These are phyloP conservation scores for Epithele typhae DNA, from an alignment of 768 basidiomycete species.

Conservation along the genomic window DNA sequence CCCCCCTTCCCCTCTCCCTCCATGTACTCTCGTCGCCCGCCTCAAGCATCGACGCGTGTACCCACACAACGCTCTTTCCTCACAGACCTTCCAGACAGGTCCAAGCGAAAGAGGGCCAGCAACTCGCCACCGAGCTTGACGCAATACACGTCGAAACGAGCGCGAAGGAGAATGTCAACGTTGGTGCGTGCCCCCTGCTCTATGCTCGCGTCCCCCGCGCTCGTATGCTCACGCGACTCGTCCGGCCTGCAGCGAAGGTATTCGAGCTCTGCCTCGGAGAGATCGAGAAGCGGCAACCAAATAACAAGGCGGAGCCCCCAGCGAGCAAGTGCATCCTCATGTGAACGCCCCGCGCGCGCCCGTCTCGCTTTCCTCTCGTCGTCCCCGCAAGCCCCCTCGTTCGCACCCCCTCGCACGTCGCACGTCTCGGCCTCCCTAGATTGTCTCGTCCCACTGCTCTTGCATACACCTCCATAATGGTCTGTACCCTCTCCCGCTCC, in stretches of 20 bases:
- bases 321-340: slow-evolving; percentile 49
- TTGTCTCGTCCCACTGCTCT: neutral
- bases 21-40: slow-evolving; percentile 1
- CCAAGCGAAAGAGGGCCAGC: slow-evolving; percentile 64
- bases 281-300: slow-evolving; percentile 72
- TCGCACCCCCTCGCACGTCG: slow-evolving; percentile 14
- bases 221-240: neutral
- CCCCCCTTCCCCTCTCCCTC: slow-evolving; percentile 1
- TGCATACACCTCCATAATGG: slow-evolving; percentile 16
- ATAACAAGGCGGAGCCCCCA: slow-evolving; percentile 39
- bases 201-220: no score
- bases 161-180: slow-evolving; percentile 82
- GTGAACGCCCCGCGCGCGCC: slow-evolving; percentile 31
- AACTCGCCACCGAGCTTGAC: slow-evolving; percentile 64
- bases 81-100: slow-evolving; percentile 60
- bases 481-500: neutral
- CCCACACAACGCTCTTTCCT: slow-evolving; percentile 28
- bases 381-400: neutral
- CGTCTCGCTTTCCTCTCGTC: neutral
- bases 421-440: neutral
- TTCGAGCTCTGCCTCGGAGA: slow-evolving; percentile 82
- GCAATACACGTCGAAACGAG: slow-evolving; percentile 88
- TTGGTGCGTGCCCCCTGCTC: slow-evolving; percentile 55
- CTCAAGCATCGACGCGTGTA: slow-evolving; percentile 12
- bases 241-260: slow-evolving; percentile 54